Evolutionary conservation across 345 rosid species (phyloP), one percentile per base, ranked within the genome.

Genomic region (Zanthoxylum bungeanum): DNA sequence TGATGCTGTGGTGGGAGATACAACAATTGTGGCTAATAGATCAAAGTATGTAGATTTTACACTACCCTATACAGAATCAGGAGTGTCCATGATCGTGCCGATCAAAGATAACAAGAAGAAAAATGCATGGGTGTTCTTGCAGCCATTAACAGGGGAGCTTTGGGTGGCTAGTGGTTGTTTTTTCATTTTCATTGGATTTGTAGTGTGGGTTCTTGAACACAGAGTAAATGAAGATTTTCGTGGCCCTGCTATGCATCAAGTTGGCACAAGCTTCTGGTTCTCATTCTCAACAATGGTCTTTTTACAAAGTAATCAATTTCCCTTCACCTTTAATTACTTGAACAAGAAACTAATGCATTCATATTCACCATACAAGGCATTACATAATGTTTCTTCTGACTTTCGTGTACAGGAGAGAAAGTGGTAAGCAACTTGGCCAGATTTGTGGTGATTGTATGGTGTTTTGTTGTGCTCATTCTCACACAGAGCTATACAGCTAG

Each of bases 401-500:
- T 8, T 46, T 53, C 27, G 21, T 22, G 3, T 57, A 64, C 75
- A 89, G 97, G 85, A 73, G 93, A 91, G 77, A 88, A 75, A 71
- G 81, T 93, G 56, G 68, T 78, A 0, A 85, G 85, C 81, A 89
- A 85, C 61, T 57, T 82, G 40, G 78, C 86, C 0, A 74, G 92
- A 62, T 0, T 75, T 3, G 78, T 93, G 73, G 75, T 85, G 34
- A 46, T 89, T 61, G 68, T 87, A 46, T 93, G 96, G 91, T 89
- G 78, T n/a, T 89, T 91, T 21, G 78, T 87, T 7, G 93, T 93
- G 2, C 84, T 91, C 3, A 82, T 91, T 34, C 73, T 93, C 16
- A 86, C 84, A 0, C 92, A 89, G 51, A 87, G 93, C 22, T 93
- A 91, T 76, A 84, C 98, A 0, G 98, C 97, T 9, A 89, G 84